Evolutionary conservation across 805 yeast species (phyloP), one percentile per base, ranked within the genome.

Genomic region (Saccharomyces cerevisiae): DNA sequence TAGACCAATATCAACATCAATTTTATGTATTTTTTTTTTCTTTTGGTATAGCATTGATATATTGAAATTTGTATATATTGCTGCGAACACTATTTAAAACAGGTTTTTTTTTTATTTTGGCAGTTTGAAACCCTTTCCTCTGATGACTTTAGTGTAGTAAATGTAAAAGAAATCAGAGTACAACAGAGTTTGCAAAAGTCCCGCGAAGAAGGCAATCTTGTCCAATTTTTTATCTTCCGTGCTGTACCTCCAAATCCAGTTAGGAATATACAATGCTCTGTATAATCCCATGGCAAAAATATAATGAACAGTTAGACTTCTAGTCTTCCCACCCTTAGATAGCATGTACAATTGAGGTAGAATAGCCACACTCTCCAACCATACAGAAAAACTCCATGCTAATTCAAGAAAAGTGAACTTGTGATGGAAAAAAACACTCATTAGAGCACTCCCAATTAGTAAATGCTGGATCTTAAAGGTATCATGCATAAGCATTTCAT

Each of bases 161-260:
- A 94, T 78, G 73, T 89, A 94, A 74, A 94, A 94, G 77, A 94
- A 94, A 73, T 94, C 99, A 1, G 97, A 89, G 73, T 94, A 94
- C 32, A 94, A 73, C 54, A 82, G 74, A 0, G 97, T 89, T 74
- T 94, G 99, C 46, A 89, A 70, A 32, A 94, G 57, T 26, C 98
- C 98, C 0, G 97, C 85, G 22, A 79, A 64, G 9, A 92, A 75
- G 1, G 96, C 79, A 53, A 91, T 76, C 59, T 78, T 78, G 65
- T 90, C 96, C 54, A 85, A 74, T 55, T 61, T 64, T 77, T 75
- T 31, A 26, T 76, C 79, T 59, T 87, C 92, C 14, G 70, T 59
- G 57, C 73, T 73, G 73, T 84, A 89, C 70, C 97, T 82, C 79
- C 90, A 94, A 60, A 90, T 69, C 99, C 99, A 94, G 72, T 92